phyloP scores from a whole-genome alignment of 2,329 filamentous ascomycete species.

The Xylariaceae sp. region DNA sequence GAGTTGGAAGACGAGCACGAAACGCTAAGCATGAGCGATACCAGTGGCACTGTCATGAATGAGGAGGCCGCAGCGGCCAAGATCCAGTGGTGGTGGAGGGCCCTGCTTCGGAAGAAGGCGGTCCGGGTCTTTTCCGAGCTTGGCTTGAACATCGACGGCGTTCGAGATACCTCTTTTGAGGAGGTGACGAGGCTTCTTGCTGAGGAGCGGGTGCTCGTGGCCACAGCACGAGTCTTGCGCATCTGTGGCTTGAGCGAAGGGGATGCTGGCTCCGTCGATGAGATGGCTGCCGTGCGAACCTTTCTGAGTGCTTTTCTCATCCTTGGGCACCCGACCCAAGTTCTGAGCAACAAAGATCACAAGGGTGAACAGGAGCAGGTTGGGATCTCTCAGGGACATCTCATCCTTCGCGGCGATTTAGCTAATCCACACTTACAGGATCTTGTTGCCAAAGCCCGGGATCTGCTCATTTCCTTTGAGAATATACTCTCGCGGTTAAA shows the following conservation, averaged over 20 bases:
- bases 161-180: constrained; percentile 65
- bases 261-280: constrained; percentile 52
- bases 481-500: constrained; percentile 61
- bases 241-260: constrained; percentile 64
- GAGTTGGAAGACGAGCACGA: constrained; percentile 43
- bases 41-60: constrained; percentile 23
- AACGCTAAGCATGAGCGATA: constrained; percentile 39
- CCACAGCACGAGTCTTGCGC: constrained; percentile 59
- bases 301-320: constrained; percentile 78
- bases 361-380: constrained; percentile 51
- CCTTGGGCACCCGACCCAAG: constrained; percentile 68
- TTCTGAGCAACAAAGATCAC: constrained; percentile 67
- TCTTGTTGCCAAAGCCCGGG: constrained; percentile 68
- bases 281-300: constrained; percentile 64
- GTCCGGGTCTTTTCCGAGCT: constrained; percentile 60
- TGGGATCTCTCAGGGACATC: constrained; percentile 33
- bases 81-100: constrained; percentile 66
- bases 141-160: constrained; percentile 61
- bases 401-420: constrained; percentile 43
- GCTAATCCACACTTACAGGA: constrained; percentile 60
- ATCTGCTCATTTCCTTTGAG: constrained; percentile 72
- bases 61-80: constrained; percentile 55
- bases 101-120: constrained; percentile 46
- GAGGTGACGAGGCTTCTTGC: constrained; percentile 62
- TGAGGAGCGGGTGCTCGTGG: constrained; percentile 56